phyloP scores from a whole-genome alignment of 129 eudicot genomes.

The Flaveria ramosissima region DNA sequence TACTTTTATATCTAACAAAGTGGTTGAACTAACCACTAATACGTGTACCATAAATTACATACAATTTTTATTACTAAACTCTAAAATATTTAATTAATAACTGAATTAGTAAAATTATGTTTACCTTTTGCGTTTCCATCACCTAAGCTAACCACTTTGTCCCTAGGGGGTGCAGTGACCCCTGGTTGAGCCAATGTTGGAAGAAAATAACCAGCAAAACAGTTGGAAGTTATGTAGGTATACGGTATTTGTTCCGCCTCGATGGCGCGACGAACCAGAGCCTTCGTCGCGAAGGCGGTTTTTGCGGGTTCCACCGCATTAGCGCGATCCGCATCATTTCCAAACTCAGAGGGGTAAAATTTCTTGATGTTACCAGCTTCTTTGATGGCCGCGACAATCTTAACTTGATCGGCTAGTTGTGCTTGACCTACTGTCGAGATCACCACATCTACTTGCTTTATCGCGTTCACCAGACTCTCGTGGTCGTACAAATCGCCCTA shows the following conservation, averaged over 20 bases:
- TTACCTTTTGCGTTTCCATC: constrained; percentile 46
- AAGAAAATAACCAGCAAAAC: constrained; percentile 41
- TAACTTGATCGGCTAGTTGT: constrained; percentile 40
- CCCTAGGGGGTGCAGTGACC: constrained; percentile 47
- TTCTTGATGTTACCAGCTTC: constrained; percentile 55
- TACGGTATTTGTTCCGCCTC: constrained; percentile 41
- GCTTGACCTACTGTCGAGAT: constrained; percentile 40
- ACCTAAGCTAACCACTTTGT: constrained; percentile 44
- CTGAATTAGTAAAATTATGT: neutral
- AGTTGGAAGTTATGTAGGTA: constrained; percentile 32
- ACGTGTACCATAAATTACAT: too few relatives aligned
- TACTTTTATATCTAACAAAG: too few relatives aligned
- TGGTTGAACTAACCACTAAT: too few relatives aligned
- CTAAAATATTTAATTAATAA: too few relatives aligned
- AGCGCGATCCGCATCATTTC: constrained; percentile 37
- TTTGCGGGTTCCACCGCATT: constrained; percentile 40
- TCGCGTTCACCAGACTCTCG: constrained; percentile 46
- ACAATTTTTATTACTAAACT: too few relatives aligned
- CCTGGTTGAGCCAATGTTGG: constrained; percentile 36
- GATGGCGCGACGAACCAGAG: constrained; percentile 35
- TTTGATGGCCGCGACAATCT: constrained; percentile 47
- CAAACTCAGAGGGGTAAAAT: constrained; percentile 48
- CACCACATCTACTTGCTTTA: constrained; percentile 49
- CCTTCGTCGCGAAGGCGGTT: constrained; percentile 29
- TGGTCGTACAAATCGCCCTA: constrained; percentile 52